Evolutionary conservation across 495 filamentous ascomycete genomes (phyloP), one percentile per base, ranked within the genome.

Genomic region (Hyaloscypha hepaticicola): DNA sequence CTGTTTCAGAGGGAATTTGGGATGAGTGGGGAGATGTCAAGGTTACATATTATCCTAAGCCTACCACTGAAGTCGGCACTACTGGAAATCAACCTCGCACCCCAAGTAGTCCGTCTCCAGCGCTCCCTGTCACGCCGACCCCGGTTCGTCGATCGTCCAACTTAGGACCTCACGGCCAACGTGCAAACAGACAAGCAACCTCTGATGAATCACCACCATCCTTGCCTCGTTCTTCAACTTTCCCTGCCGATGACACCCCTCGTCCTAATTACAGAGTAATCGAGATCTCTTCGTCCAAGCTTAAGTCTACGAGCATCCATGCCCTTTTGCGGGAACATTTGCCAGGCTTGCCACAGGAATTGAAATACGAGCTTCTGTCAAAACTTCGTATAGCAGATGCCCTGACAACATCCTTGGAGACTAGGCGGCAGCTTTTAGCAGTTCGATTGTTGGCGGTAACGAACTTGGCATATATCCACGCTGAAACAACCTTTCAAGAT

Each of bases 381-480:
- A 88, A 89, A 24, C 74, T 96, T 25, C 89, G 96, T 38, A 84
- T 89, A 33, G 91, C 91, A n/a, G 85, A 89, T 66, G 91, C 90
- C 0, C 78, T 99, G 60, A 77, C 82, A 33, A 80, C 81, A 2
- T 88, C 91, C 3, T 67, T 80, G 29, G 81, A 85, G 52, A 85
- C 83, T 48, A 83, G 93, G 34, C 89, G 91, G 70, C 84, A 90
- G 66, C 87, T 95, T 24, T 80, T 98, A 41, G 85, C 88, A 31
- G 87, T 94, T 57, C 88, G 93, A 25, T 78, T 97, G 24, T 78
- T 98, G 53, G 94, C 96, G 26, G 85, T 97, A 67, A 92, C 91
- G 21, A 99, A 99, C 72, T 76, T 98, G 49, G 92, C 92, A 9
- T 97, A 96, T 74, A 87, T 98, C 60, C 86, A 92, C 69, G 81